Percentiles rank a stretch among this genome's conserved stretches.
Evolutionary conservation across 345 rosid genomes (phyloP).

Genomic region (Bruguiera parviflora): DNA sequence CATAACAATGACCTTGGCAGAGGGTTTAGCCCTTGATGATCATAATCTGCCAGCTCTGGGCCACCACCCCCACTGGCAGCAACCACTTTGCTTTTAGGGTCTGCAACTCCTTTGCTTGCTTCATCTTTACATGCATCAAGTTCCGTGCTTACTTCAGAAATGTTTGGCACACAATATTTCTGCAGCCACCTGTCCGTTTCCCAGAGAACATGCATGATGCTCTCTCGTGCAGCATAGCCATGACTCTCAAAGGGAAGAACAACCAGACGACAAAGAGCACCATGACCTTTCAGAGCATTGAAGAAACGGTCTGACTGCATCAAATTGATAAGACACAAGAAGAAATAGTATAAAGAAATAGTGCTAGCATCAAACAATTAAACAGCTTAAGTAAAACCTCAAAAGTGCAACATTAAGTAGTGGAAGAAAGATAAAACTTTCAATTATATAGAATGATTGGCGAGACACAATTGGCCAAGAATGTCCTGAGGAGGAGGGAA

Average conservation of each 20-base stretch:
- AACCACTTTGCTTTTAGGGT: conserved; percentile 41
- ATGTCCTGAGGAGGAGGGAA: background rate
- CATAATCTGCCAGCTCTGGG: conserved; percentile 45
- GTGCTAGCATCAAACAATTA: conserved; percentile 10
- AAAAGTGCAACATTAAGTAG: background rate
- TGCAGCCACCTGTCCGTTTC: conserved; percentile 97
- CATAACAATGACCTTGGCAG: conserved; percentile 56
- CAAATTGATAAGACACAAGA: conserved; percentile 13
- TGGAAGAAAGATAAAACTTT: background rate
- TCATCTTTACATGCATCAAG: conserved; percentile 33
- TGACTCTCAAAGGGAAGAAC: conserved; percentile 97
- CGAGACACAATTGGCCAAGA: background rate
- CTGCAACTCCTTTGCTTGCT: conserved; percentile 34
- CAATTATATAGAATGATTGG: background rate
- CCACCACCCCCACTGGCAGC: conserved; percentile 59
- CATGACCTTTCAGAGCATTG: conserved; percentile 94
- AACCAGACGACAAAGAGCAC: conserved; percentile 84
- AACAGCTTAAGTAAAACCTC: conserved; percentile 4
- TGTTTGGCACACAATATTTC: conserved; percentile 67
- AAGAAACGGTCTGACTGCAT: conserved; percentile 93
- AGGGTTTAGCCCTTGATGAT: conserved; percentile 27
- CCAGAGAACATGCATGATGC: conserved; percentile 98
- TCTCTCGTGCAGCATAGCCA: conserved; percentile 87
- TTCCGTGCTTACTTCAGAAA: conserved; percentile 44
- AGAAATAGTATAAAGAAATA: conserved; percentile 3